Base-by-base conservation (phyloP, 371 early-diverging fungal species). In the Apophysomyces ossiformis region DNA sequence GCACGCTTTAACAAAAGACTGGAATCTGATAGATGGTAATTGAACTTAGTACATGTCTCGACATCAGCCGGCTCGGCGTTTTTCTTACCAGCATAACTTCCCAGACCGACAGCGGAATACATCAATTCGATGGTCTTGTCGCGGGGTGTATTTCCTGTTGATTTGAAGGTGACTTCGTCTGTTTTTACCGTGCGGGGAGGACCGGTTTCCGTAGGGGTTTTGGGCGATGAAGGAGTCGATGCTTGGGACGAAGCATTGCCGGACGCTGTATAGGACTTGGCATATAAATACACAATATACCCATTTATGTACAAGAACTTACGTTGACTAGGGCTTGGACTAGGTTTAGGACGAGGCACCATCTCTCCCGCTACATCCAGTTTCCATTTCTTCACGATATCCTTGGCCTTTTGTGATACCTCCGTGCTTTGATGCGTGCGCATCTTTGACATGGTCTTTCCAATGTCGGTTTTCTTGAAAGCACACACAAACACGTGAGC, bases 71-170 rank as follows among this genome's bases (percentile, higher is more conserved):
- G 2, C 1, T 26, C 32, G 32, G 32, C 32, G 32, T 6, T 59
- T 11, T 21, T 59, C 72, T 60, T 82, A 93, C 92, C 89, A 60
- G 85, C 85, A 70, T 77, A 82, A 46, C 90, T 88, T 45, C 89
- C 93, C 4, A 83, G 74, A 1, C 87, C 93, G 60, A 98, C 74
- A 0, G 95, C 90, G 64, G 86, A 77, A 70, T 96, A 96, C 63
- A 97, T 74, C 70, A 98, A 77, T 60, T 94, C 95, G 61, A 91
- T 86, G 47, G 92, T 91, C 65, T 90, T 93, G 67, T 96, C 94
- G 26, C 99, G 88, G 36, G 86, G 81, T 21, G 76, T 77, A 64
- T 88, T 91, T n/a, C 92, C 91, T 6, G 91, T 85, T 0, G 85
- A 68, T 59, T 72, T 75, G 32, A 85, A 70, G 15, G 71, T 76